phyloP scores from a whole-genome alignment of 495 filamentous ascomycete species.

The Lentithecium fluviatile region DNA sequence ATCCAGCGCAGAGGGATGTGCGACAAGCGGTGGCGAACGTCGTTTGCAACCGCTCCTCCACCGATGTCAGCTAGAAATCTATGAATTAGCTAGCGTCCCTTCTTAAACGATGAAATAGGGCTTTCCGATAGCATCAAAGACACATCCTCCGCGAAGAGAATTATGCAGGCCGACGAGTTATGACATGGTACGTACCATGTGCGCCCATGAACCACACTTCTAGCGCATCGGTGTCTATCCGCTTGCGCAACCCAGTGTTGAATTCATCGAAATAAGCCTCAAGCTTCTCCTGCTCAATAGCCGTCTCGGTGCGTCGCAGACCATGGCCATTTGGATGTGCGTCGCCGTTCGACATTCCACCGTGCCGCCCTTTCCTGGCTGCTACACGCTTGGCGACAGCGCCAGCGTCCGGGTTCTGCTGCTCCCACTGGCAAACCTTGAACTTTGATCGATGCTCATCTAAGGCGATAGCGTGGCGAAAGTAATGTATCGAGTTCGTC shows the following conservation, averaged over 20 bases:
- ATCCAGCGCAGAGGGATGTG: conserved; percentile 47
- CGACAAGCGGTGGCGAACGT: conserved; percentile 51
- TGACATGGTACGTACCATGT: conserved; percentile 18
- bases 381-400: no score
- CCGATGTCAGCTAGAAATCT: conserved; percentile 40
- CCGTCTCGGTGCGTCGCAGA: neutral
- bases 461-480: conserved; percentile 45
- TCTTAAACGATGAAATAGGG: no score
- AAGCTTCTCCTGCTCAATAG: conserved; percentile 8
- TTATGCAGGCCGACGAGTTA: no score
- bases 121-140: no score
- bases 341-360: no score
- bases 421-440: conserved; percentile 42
- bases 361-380: no score
- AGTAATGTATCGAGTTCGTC: conserved; percentile 41
- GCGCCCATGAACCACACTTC: conserved; percentile 46
- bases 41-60: conserved; percentile 39
- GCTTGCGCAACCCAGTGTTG: conserved; percentile 6
- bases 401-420: conserved; percentile 28
- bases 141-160: no score
- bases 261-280: conserved; percentile 31
- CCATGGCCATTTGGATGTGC: no score
- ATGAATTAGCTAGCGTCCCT: no score
- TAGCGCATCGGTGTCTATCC: conserved; percentile 37
- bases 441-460: conserved; percentile 47